These are phyloP conservation scores for Diaporthe nobilis DNA, from an alignment of 2,329 filamentous ascomycete genomes.

Conservation along the genomic window DNA sequence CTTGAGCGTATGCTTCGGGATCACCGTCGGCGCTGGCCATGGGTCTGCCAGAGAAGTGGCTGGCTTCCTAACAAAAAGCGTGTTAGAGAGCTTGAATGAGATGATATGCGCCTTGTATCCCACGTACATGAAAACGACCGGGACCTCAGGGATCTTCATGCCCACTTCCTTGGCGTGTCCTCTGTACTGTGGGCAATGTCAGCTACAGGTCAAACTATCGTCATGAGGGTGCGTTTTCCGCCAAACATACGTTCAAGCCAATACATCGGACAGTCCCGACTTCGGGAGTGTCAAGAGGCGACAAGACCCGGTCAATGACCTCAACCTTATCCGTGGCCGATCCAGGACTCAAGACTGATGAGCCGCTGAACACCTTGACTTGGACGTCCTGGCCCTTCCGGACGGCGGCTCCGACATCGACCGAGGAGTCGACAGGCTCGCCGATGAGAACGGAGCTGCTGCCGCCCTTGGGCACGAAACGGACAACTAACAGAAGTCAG, in stretches of 20 bases:
- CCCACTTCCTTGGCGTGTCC: conserved; percentile 67
- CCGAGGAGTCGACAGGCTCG: conserved; percentile 45
- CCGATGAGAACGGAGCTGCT: conserved; percentile 37
- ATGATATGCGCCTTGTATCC: not conserved
- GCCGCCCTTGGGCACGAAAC: conserved; percentile 39
- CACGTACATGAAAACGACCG: conserved; percentile 66
- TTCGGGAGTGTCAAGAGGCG: conserved; percentile 62
- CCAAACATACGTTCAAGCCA: conserved; percentile 64
- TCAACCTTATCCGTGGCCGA: conserved; percentile 62
- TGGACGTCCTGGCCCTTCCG: conserved; percentile 69
- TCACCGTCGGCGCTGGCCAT: conserved; percentile 63
- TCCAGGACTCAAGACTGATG: conserved; percentile 69
- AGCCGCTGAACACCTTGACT: conserved; percentile 70
- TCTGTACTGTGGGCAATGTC: conserved; percentile 52
- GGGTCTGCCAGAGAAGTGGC: conserved; percentile 67
- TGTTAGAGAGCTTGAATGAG: not conserved
- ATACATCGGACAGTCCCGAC: conserved; percentile 72
- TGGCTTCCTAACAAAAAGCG: conserved; percentile 59
- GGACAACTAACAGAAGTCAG: conserved; percentile 36
- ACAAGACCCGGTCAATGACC: conserved; percentile 63
- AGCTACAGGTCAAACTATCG: not conserved
- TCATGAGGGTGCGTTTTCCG: no score
- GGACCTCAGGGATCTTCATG: conserved; percentile 65
- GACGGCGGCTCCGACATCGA: conserved; percentile 72
- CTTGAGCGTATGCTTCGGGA: conserved; percentile 67